Evolutionary conservation across 148 eudicot genomes (phyloP).

Genomic region (Salicornia ramosissima): DNA sequence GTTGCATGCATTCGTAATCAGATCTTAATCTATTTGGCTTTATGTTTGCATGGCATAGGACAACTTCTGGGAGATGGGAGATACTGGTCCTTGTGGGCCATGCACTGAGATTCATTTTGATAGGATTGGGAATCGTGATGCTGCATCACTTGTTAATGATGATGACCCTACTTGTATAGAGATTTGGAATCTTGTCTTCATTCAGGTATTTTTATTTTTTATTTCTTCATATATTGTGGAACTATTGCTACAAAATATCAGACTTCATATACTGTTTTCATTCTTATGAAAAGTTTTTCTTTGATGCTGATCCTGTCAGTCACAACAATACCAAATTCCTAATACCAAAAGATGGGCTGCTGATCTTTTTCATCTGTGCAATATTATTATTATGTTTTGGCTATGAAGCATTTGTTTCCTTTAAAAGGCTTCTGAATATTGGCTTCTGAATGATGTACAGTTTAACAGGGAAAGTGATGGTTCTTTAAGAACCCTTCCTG

Average conservation of each 20-base stretch:
- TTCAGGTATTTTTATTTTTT: constrained; percentile 54
- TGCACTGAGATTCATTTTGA: constrained; percentile 97
- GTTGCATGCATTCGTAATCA: neutral
- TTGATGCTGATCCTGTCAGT: neutral
- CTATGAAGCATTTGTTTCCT: neutral
- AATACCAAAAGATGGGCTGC: too few species aligned
- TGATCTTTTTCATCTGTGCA: too few species aligned
- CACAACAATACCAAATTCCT: too few species aligned
- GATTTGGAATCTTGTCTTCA: constrained; percentile 97
- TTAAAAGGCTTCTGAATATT: too few species aligned
- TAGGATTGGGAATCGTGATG: constrained; percentile 91
- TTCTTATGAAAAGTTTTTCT: neutral
- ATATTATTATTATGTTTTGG: neutral
- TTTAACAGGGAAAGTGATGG: constrained; percentile 91
- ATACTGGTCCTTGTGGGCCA: constrained; percentile 99
- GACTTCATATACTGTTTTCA: too few species aligned
- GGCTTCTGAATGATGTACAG: too few species aligned
- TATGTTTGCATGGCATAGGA: constrained; percentile 43
- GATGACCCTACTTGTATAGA: constrained; percentile 97
- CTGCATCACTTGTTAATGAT: constrained; percentile 79
- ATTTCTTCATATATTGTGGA: constrained; percentile 8
- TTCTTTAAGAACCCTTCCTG: constrained; percentile 70
- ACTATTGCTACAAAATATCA: too few species aligned
- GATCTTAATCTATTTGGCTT: neutral
- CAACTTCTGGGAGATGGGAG: constrained; percentile 99